Evolutionary conservation across 2,329 filamentous ascomycete genomes (phyloP).

Genomic region (Ophiostoma populinum): DNA sequence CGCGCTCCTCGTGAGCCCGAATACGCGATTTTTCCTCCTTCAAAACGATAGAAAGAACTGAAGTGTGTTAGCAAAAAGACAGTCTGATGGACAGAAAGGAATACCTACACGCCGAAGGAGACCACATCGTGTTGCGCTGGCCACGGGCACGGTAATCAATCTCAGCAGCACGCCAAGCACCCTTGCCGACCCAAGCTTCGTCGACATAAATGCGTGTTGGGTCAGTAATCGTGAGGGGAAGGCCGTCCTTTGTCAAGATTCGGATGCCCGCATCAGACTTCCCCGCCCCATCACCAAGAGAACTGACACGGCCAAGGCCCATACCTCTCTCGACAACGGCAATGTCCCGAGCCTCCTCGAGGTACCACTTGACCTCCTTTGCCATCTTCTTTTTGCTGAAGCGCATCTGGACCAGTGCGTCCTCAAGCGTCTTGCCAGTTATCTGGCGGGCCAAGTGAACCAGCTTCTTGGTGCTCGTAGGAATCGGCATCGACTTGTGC

Average conservation of each 20-base stretch:
- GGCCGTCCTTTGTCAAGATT: slow-evolving; percentile 60
- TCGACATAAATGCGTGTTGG: slow-evolving; percentile 76
- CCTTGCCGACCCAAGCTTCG: slow-evolving; percentile 72
- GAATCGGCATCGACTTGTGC: slow-evolving; percentile 52
- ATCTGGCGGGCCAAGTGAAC: slow-evolving; percentile 76
- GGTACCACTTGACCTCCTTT: slow-evolving; percentile 57
- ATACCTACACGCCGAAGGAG: slow-evolving; percentile 51
- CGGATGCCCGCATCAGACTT: slow-evolving; percentile 24
- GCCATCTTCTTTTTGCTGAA: slow-evolving; percentile 92
- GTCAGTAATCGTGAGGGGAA: slow-evolving; percentile 52
- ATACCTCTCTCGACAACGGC: slow-evolving; percentile 71
- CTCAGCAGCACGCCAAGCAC: slow-evolving; percentile 40
- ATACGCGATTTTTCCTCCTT: slow-evolving; percentile 91
- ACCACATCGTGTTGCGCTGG: slow-evolving; percentile 38
- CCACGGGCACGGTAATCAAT: slow-evolving; percentile 63
- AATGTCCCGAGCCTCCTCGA: slow-evolving; percentile 65
- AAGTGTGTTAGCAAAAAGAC: slow-evolving; percentile 11
- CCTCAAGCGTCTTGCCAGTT: slow-evolving; percentile 79
- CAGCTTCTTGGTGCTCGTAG: slow-evolving; percentile 85
- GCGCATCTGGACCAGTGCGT: slow-evolving; percentile 86
- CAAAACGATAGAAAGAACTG: slow-evolving; percentile 61
- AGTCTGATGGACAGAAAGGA: background rate
- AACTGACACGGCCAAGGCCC: slow-evolving; percentile 49
- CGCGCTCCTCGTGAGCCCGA: slow-evolving; percentile 59
- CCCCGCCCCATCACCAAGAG: too few relatives aligned